Evolutionary conservation across 2,329 filamentous ascomycete genomes (phyloP), one percentile per base, ranked within the genome.

Genomic region (Paraphoma chrysanthemicola): DNA sequence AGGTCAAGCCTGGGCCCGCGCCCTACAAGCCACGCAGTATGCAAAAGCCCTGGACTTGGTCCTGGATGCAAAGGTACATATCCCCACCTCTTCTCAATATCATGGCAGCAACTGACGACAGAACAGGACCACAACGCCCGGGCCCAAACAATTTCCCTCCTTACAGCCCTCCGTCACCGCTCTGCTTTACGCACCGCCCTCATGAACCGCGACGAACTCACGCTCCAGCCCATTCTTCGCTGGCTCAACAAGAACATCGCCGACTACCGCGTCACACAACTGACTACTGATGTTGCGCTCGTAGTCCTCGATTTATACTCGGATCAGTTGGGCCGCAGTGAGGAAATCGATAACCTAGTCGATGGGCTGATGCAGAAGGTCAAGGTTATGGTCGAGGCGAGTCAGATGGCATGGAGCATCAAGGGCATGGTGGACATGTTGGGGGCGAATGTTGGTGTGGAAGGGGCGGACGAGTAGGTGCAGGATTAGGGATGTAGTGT

Each of bases 371-470:
- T 90, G 72, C 80, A 84, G 44, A 83, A 88, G 39, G 94, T 98
- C 17, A 85, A 86, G 60, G 81, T 85, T 41, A 91, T 95, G 75
- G 90, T 93, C 10, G 92, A 96, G 76, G 88, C 90, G 69, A 91
- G 92, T 18, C 91, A 97, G 78, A 84, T 90, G 71, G 93, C 94
- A 1, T 89, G 87, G 66, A 88, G 90, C 78, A 93, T 92, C 10
- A 86, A 86, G 64, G 95, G 94, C 2, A 97, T 98, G 93, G 79
- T 98, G 62, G 91, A 94, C 67, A 90, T 91, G 80, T 77, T 91
- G 62, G 86, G 90, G 68, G 82, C 84, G 63, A 87, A 90, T 70
- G 81, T 84, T n/a, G 66, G 57, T 14, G 55, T 51, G 8, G 56
- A 50, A 29, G 59, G 62, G 30, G 62, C 48, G 2, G 63, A 68